Evolutionary conservation across 257 asterid species (phyloP).

Genomic region (Handroanthus guayacan): DNA sequence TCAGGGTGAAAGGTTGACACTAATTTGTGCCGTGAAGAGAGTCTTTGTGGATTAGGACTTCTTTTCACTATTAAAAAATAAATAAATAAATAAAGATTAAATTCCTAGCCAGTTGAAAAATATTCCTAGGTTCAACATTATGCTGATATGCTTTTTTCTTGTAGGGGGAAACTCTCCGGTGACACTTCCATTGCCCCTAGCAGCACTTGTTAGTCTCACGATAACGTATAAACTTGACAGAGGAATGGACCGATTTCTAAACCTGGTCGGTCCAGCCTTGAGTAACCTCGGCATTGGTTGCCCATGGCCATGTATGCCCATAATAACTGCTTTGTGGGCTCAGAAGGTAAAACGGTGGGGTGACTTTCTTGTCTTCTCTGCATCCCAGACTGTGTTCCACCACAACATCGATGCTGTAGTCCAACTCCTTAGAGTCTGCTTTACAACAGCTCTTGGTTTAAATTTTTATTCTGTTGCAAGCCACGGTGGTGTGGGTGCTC

Average conservation of each 20-base stretch:
- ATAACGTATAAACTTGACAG: constrained; percentile 86
- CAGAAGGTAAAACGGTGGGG: constrained; percentile 96
- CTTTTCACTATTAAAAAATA: background rate
- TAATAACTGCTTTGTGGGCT: constrained; percentile 82
- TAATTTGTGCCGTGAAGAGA: background rate
- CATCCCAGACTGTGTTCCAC: constrained; percentile 87
- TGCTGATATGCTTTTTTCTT: constrained; percentile 41
- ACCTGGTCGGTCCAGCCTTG: constrained; percentile 76
- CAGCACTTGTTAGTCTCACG: constrained; percentile 93
- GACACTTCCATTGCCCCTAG: constrained; percentile 89
- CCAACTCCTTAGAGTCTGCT: constrained; percentile 90
- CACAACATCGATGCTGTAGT: constrained; percentile 85
- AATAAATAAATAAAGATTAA: background rate
- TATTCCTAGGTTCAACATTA: background rate
- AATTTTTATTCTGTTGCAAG: constrained; percentile 58
- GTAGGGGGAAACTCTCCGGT: constrained; percentile 75
- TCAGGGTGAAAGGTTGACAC: constrained; percentile 8
- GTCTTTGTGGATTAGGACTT: constrained; percentile 1
- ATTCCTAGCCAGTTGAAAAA: background rate
- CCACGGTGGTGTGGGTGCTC: constrained; percentile 87
- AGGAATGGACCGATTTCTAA: constrained; percentile 65
- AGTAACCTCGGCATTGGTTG: constrained; percentile 76
- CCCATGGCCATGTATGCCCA: constrained; percentile 99
- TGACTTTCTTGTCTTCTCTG: constrained; percentile 84
- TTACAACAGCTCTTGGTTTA: constrained; percentile 74